Evolutionary conservation across 441 rosid genomes (phyloP).

Genomic region (Brassica balearica): DNA sequence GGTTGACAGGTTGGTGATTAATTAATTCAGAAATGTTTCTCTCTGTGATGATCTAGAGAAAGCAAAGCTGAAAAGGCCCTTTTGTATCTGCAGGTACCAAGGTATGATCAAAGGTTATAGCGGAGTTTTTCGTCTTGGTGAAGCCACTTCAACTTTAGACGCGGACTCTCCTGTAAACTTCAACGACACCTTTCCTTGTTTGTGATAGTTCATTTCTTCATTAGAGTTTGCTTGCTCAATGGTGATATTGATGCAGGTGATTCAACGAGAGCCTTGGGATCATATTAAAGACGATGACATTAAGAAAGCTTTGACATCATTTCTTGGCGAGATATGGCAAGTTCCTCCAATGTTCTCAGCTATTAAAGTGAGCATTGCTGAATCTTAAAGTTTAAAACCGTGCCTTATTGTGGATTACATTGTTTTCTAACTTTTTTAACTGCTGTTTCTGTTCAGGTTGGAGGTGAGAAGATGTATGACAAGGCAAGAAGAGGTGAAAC

Average conservation of each 20-base stretch:
- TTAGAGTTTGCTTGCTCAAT: constrained; percentile 20
- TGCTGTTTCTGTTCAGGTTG: constrained; percentile 56
- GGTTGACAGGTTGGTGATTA: constrained; percentile 74
- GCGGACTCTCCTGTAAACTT: constrained; percentile 85
- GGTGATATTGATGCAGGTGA: constrained; percentile 57
- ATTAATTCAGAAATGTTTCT: constrained; percentile 18
- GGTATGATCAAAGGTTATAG: constrained; percentile 93
- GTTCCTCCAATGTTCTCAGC: constrained; percentile 99
- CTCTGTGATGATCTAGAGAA: constrained; percentile 18
- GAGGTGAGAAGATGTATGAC: constrained; percentile 98
- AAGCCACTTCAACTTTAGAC: constrained; percentile 96
- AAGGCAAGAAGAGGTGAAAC: constrained; percentile 98
- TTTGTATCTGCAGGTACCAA: constrained; percentile 67
- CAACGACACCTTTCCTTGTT: constrained; percentile 14
- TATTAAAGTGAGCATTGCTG: constrained; percentile 68
- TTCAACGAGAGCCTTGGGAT: constrained; percentile 97
- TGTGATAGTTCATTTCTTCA: constrained; percentile 26
- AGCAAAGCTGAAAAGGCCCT: constrained; percentile 3
- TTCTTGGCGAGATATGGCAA: constrained; percentile 98
- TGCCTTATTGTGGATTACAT: neutral
- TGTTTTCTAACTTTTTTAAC: neutral
- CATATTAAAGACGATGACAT: constrained; percentile 87
- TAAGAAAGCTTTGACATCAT: constrained; percentile 76
- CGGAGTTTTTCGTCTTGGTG: constrained; percentile 94
- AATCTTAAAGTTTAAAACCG: neutral